Percentiles rank a stretch among this genome's conserved stretches.
Conservation (phyloP, 2,329 filamentous ascomycete species). For the Hansfordia pulvinata region DNA sequence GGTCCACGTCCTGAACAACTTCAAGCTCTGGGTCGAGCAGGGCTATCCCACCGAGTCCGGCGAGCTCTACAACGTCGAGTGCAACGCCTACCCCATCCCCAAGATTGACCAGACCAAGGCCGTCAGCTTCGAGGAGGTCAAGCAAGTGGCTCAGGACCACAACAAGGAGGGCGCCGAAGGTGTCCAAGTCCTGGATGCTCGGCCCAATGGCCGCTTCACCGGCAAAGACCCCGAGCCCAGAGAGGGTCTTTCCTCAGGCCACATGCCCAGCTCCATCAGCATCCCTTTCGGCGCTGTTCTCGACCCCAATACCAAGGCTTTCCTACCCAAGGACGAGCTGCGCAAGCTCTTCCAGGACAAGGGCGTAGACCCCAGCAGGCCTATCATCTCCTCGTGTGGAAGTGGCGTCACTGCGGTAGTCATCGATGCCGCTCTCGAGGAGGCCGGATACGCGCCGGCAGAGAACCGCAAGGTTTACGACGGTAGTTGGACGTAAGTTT, state of each 20-base stretch:
- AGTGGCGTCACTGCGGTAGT: slow-evolving; percentile 90
- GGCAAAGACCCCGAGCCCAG: slow-evolving; percentile 79
- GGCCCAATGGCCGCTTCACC: slow-evolving; percentile 65
- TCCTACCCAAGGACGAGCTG: slow-evolving; percentile 60
- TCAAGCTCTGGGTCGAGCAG: slow-evolving; percentile 81
- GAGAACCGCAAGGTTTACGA: slow-evolving; percentile 73
- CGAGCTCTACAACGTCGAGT: slow-evolving; percentile 52
- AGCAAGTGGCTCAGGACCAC: slow-evolving; percentile 58
- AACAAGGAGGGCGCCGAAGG: slow-evolving; percentile 75
- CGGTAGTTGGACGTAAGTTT: slow-evolving; percentile 89
- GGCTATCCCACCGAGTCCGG: slow-evolving; percentile 75
- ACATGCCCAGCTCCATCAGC: slow-evolving; percentile 79
- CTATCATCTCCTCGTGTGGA: slow-evolving; percentile 80
- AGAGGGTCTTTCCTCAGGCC: slow-evolving; percentile 73
- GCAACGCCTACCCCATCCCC: slow-evolving; percentile 50
- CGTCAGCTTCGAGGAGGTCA: slow-evolving; percentile 70
- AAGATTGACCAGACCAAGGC: slow-evolving; percentile 51
- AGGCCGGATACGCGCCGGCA: slow-evolving; percentile 59
- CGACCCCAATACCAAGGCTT: slow-evolving; percentile 70
- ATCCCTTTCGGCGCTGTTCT: slow-evolving; percentile 70
- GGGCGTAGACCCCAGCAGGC: slow-evolving; percentile 63
- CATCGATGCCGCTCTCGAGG: slow-evolving; percentile 72
- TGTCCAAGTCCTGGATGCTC: slow-evolving; percentile 80
- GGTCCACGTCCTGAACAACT: slow-evolving; percentile 92
- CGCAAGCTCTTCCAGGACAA: slow-evolving; percentile 65